A percentile compares a stretch with the other conserved stretches of the same genome.
These are phyloP conservation scores for Coemansia sp. DNA, from an alignment of 192 early-diverging fungal species.

Conservation along the genomic window DNA sequence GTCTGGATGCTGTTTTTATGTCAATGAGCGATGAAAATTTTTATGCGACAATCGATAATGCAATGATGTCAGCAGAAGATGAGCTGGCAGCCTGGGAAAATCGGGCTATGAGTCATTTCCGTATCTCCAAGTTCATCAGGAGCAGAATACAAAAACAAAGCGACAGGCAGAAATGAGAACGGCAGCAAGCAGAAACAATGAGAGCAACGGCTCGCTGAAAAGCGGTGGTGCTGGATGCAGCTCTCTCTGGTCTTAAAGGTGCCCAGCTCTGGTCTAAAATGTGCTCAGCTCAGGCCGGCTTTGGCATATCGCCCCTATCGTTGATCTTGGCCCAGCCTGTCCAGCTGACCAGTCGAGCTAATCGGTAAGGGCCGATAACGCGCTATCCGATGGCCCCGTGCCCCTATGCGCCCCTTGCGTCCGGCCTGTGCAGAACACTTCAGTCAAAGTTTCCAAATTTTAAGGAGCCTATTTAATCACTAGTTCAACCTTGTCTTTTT, in stretches of 20 bases:
- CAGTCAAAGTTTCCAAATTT: not conserved
- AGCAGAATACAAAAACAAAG: not conserved
- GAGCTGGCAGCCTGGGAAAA: not conserved
- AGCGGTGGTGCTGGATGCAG: too few species aligned
- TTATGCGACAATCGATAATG: not conserved
- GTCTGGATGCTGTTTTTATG: not conserved
- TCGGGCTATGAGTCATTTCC: not conserved
- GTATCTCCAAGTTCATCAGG: not conserved
- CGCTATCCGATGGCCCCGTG: not conserved
- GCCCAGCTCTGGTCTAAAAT: too few species aligned
- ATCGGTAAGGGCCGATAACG: not conserved
- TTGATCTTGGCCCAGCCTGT: not conserved
- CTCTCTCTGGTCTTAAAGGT: too few species aligned
- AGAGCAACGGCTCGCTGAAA: too few species aligned
- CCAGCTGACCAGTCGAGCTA: not conserved
- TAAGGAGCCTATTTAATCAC: not conserved
- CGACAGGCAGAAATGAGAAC: too few species aligned
- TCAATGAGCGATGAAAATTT: not conserved
- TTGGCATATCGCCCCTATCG: not conserved
- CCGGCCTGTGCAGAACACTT: not conserved
- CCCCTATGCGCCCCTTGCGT: conserved; percentile 3
- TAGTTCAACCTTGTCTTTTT: not conserved
- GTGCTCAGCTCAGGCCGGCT: not conserved
- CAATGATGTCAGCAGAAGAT: not conserved
- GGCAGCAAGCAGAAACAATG: too few species aligned